phyloP scores from a whole-genome alignment of 2,329 filamentous ascomycete genomes.

The Orbilia quercus region DNA sequence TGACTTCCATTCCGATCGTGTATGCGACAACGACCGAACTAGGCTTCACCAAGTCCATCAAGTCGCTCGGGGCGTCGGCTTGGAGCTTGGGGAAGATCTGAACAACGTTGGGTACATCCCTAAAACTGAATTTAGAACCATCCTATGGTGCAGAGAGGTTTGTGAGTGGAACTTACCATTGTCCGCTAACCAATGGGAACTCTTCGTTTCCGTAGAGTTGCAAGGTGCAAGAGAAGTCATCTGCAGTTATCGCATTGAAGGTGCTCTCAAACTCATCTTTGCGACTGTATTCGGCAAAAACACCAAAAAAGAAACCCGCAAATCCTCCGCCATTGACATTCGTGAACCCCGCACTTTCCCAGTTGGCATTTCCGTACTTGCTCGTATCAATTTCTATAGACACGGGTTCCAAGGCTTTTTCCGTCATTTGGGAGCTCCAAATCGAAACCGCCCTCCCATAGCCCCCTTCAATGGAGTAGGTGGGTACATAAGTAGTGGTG shows the following conservation, averaged over 20 bases:
- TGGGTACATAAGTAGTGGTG: conserved; percentile 4
- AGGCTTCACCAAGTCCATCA: conserved; percentile 25
- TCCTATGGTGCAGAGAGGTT: background rate
- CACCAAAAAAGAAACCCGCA: conserved; percentile 18
- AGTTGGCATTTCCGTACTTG: conserved; percentile 3
- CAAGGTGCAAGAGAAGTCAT: conserved; percentile 9
- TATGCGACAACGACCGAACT: conserved; percentile 17
- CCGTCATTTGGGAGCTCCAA: conserved; percentile 7
- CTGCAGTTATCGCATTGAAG: conserved; percentile 21
- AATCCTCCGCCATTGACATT: conserved; percentile 13
- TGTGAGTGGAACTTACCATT: conserved; percentile 7
- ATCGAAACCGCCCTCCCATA: background rate
- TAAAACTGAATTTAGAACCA: background rate
- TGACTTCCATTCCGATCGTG: conserved; percentile 19
- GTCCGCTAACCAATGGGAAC: background rate
- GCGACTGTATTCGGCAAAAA: conserved; percentile 7
- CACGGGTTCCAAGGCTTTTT: background rate
- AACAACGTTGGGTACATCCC: conserved; percentile 20
- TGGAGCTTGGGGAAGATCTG: conserved; percentile 20
- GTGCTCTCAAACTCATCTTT: conserved; percentile 31
- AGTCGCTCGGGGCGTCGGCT: conserved; percentile 4
- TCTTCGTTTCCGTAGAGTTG: conserved; percentile 17
- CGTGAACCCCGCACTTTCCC: conserved; percentile 15
- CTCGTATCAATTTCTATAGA: background rate
- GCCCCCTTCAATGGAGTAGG: conserved; percentile 5